Base-by-base conservation (phyloP, 2,329 filamentous ascomycete genomes). In the Chaetomium sp. region DNA sequence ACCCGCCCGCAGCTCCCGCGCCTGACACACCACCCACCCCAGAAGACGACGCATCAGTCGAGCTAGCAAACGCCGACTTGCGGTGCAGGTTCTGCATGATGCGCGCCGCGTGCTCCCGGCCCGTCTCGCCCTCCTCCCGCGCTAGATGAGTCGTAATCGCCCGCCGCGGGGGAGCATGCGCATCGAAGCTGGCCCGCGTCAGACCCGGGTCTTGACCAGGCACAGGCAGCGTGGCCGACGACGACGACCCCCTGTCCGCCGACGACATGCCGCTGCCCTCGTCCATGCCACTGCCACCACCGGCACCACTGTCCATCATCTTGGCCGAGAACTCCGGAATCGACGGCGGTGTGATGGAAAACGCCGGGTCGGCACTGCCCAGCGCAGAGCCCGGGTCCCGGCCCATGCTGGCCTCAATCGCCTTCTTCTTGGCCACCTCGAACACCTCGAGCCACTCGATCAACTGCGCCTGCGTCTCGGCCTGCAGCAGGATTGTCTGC, bases 381-480 rank as follows among this genome's bases (percentile, higher is more conserved):
- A 76, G 71, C 4, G 79, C 67, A 2, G 74, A 69, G 27, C 70
- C 72, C 54, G 69, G 75, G 49, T 77, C 77, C 50, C 78, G 74
- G 36, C 76, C 77, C 61, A 84, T 80, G 65, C 77, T 86, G 12
- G 79, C 86, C 68, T 97, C 89, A 48, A 99, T 82, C 0, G 92
- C 92, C 67, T 87, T 90, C 64, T 91, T 89, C 73, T 99, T 99
- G 52, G 92, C 91, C 12, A 91, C 83, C 64, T 99, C 92, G 64
- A 99, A 96, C 0, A 92, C 86, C 61, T 89, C 84, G 54, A 99
- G 84, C 94, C 94, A 99, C 65, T 95, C 89, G 56, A 88, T 91
- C n/a, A 99, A 80, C 68, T 97, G 89, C 49, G 76, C 77, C 69
- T 99, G 94, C 0, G 90, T 96, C 69, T 99, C 94, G 4, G 92